Conservation (phyloP, 768 basidiomycete genomes). For the Asterophora parasitica region DNA sequence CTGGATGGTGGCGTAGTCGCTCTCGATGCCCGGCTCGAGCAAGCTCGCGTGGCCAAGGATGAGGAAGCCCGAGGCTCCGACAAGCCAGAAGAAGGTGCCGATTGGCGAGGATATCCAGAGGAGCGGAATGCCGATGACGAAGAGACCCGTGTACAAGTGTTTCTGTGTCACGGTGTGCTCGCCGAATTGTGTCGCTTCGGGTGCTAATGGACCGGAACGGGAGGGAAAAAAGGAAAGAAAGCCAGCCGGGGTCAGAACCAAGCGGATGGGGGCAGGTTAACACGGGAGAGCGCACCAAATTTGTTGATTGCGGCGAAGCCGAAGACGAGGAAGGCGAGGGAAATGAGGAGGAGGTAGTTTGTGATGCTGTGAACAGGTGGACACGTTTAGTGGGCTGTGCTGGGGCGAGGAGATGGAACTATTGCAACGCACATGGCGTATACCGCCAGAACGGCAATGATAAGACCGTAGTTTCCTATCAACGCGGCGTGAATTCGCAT, state of each 20-base stretch:
- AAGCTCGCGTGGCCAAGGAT: slow-evolving; percentile 84
- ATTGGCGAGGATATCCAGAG: slow-evolving; percentile 76
- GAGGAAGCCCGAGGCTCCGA: slow-evolving; percentile 79
- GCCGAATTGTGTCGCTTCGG: slow-evolving; percentile 82
- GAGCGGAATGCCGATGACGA: slow-evolving; percentile 88
- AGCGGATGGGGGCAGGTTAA: slow-evolving; percentile 1
- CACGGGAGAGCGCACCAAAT: slow-evolving; percentile 56
- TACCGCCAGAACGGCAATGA: slow-evolving; percentile 72
- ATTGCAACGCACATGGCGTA: slow-evolving; percentile 67
- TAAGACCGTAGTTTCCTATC: slow-evolving; percentile 81
- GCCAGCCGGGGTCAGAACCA: background rate
- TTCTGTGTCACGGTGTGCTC: slow-evolving; percentile 84
- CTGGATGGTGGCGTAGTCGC: slow-evolving; percentile 82
- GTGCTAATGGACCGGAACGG: slow-evolving; percentile 38
- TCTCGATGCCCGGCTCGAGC: slow-evolving; percentile 93
- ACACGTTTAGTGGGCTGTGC: background rate
- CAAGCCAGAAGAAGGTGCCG: slow-evolving; percentile 89
- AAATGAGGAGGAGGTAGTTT: slow-evolving; percentile 76
- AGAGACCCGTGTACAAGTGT: slow-evolving; percentile 80
- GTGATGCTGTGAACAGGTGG: slow-evolving; percentile 51
- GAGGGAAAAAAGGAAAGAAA: background rate
- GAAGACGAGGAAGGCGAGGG: slow-evolving; percentile 83
- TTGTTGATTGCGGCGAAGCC: slow-evolving; percentile 88
- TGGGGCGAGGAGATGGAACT: background rate
- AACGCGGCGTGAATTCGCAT: slow-evolving; percentile 5